Evolutionary conservation across 495 filamentous ascomycete species (phyloP), one percentile per base, ranked within the genome.

Genomic region (Hyaloscypha finlandica): DNA sequence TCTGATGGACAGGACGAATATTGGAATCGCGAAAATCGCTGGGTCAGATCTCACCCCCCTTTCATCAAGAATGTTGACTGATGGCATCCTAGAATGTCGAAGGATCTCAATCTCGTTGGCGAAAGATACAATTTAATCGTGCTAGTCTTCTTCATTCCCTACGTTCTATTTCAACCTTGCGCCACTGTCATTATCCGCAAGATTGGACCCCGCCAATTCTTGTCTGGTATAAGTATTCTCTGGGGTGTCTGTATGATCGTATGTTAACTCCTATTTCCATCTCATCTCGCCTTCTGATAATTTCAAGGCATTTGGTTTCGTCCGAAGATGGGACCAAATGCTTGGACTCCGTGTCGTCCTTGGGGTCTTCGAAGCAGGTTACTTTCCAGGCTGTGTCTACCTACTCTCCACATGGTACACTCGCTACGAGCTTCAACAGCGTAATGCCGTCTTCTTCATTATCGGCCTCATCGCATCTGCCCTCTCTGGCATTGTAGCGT

Each of bases 1-100:
- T 45, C 73, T 91, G 65, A 89, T 92, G 85, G 89, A 91, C 74
- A 78, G 89, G 4, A 90, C 87, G 11, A 92, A 92, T 73, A 67
- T 91, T 68, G 81, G 83, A 52, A 80, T 81, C 42, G 88, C 89
- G 33, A 83, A 83, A 33, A 84, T 92, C 67, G 89, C 88, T 35
- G 89, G 80, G 70, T 70, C 51, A n/a, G 64, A 19, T 56, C 33
- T 31, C 25, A 8, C 45, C 8, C 30, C 19, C 9, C 32, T 45
- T 16, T 16, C n/a, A 6, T 42, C 16, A 11, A 25, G 25, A 19
- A 20, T 5, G 25, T 37, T 54, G 39, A 19, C 57, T 61, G 20
- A 66, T 56, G 31, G n/a, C 3, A n/a, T 11, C 19, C 51, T 1
- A 67, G 65, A 6, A 67, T 67, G 65, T 51, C 65, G 8, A 62